Percentiles rank a stretch among this genome's conserved stretches.
These are phyloP conservation scores for Dothidotthia symphoricarpi DNA, from an alignment of 2,329 filamentous ascomycete genomes.

Conservation along the genomic window DNA sequence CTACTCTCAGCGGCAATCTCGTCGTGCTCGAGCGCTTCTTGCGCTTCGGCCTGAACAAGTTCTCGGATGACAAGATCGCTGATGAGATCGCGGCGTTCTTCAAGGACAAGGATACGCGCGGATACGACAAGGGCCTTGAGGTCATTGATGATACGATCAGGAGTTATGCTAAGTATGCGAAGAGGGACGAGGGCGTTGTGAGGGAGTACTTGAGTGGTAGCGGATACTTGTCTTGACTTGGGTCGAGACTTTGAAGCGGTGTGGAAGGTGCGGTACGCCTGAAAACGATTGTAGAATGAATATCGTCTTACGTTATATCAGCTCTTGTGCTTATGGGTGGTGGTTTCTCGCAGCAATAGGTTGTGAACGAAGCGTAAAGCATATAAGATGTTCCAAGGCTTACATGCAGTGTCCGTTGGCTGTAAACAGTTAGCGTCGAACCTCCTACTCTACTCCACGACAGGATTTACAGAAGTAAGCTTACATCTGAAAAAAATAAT, in stretches of 20 bases:
- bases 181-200: constrained; percentile 69
- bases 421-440: too few species aligned
- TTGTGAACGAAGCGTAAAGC: too few species aligned
- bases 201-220: constrained; percentile 74
- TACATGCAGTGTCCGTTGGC: too few species aligned
- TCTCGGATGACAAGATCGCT: constrained; percentile 66
- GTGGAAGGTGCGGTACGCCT: background rate
- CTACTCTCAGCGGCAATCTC: constrained; percentile 74
- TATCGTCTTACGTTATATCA: too few species aligned
- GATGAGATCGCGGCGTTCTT: constrained; percentile 85
- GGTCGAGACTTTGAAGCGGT: constrained; percentile 9
- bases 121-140: constrained; percentile 80
- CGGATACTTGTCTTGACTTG: constrained; percentile 50
- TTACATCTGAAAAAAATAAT: too few species aligned
- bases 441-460: too few species aligned
- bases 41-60: constrained; percentile 73
- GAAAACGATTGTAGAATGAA: background rate
- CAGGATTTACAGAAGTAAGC: too few species aligned
- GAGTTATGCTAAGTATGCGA: constrained; percentile 77
- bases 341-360: too few species aligned
- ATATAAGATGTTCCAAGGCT: too few species aligned
- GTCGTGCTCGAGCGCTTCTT: constrained; percentile 89
- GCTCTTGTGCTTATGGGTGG: too few species aligned
- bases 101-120: constrained; percentile 76
- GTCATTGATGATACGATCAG: constrained; percentile 84